Conservation (phyloP, 2,329 filamentous ascomycete genomes). For the Chaetomium sp. region DNA sequence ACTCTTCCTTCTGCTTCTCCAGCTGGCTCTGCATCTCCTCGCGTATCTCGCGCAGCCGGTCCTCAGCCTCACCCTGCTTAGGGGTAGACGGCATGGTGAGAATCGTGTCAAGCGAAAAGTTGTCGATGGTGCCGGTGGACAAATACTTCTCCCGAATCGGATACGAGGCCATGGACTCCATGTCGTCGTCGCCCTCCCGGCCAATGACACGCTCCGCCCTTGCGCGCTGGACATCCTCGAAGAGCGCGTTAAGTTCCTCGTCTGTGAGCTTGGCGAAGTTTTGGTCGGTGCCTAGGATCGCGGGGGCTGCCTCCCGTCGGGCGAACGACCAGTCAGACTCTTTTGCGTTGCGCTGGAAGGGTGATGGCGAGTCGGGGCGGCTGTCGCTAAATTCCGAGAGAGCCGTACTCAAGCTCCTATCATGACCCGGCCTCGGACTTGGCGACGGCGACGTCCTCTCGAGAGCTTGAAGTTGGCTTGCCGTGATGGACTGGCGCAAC, state of each 20-base stretch:
- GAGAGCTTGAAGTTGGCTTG: constrained; percentile 54
- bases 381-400: constrained; percentile 74
- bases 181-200: constrained; percentile 80
- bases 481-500: constrained; percentile 72
- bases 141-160: constrained; percentile 89
- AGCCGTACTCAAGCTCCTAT: constrained; percentile 71
- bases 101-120: constrained; percentile 89
- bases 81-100: constrained; percentile 94
- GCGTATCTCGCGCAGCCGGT: constrained; percentile 64
- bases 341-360: constrained; percentile 56
- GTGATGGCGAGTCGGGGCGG: constrained; percentile 72
- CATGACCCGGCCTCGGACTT: constrained; percentile 56
- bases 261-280: constrained; percentile 86
- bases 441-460: constrained; percentile 52
- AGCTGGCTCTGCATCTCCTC: constrained; percentile 80
- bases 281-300: constrained; percentile 83
- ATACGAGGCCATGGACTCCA: constrained; percentile 83
- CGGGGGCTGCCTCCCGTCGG: constrained; percentile 83
- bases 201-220: constrained; percentile 66
- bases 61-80: constrained; percentile 67
- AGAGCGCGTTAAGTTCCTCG: constrained; percentile 86
- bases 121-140: constrained; percentile 90
- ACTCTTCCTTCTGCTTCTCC: constrained; percentile 79
- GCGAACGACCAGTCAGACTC: constrained; percentile 96
- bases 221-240: constrained; percentile 87